Base-by-base conservation (phyloP, 768 basidiomycete genomes). In the Amanita molliuscula region DNA sequence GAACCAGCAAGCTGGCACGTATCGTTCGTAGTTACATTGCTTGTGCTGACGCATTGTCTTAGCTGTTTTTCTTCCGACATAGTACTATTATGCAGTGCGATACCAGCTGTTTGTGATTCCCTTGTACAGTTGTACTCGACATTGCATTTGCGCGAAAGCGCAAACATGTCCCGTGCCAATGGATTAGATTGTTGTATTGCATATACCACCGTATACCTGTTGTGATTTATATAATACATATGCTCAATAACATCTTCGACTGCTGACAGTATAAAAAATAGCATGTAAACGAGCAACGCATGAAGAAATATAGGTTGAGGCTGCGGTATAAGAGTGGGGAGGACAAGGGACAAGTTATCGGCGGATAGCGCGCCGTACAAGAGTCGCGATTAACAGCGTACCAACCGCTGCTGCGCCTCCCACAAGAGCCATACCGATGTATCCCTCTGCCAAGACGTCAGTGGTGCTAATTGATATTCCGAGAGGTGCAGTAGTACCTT, bases 361-460 rank as follows among this genome's bases (percentile, higher is more conserved):
- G 61, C 75, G 74, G 56, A 67, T 62, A 65, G 88, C 84, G 79
- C 87, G 88, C 81, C 89, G 86, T 79, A 92, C 75, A 61, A 90
- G 70, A 68, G 79, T 70, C 62, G 88, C 84, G 49, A 90, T 51
- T 51, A 86, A 63, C 43, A 91, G 65, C 26, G 86, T 81, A 46
- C 90, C 88, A 18, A 95, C 59, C 11, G 95, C 93, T 11, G 88
- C 92, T 36, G 78, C 84, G 48, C 93, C 91, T 45, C 94, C 94
- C 16, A 83, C 90, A 37, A 99, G 74, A 11, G 93, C 96, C 85
- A 99, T 92, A 42, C 96, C 96, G 44, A 97, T 89, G 64, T 97
- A 97, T n/a, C 94, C 94, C 66, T 99, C 95, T 94, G 64, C 5
- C 8, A 52, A 50, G 50, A 26, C 56, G 25, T 49, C 34, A 47